Conservation (phyloP, 495 filamentous ascomycete species). For the Haplographium delicatum region DNA sequence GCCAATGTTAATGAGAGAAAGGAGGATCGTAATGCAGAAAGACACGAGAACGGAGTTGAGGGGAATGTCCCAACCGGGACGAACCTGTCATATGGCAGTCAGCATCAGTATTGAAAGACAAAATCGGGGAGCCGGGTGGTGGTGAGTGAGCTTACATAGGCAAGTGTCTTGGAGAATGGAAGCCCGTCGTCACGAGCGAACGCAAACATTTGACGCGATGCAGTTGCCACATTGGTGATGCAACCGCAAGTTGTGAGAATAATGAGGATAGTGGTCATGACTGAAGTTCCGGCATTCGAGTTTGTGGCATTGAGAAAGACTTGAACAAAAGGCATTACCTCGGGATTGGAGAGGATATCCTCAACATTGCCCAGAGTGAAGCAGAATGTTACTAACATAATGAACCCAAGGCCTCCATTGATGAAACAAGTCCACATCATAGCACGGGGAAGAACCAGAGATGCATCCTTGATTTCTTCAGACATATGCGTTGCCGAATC, state of each 20-base stretch:
- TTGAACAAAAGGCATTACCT: slow-evolving; percentile 42
- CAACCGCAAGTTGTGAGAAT: slow-evolving; percentile 35
- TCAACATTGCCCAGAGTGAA: slow-evolving; percentile 39
- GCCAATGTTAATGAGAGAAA: slow-evolving; percentile 58
- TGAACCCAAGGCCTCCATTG: slow-evolving; percentile 29
- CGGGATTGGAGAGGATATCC: slow-evolving; percentile 30
- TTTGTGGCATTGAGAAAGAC: slow-evolving; percentile 42
- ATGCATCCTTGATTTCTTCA: slow-evolving; percentile 45
- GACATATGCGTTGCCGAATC: slow-evolving; percentile 27
- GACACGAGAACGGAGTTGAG: slow-evolving; percentile 45
- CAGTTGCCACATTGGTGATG: slow-evolving; percentile 37
- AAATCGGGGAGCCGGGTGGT: not conserved
- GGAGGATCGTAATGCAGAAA: slow-evolving; percentile 43
- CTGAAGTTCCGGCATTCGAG: slow-evolving; percentile 34
- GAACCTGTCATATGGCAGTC: slow-evolving; percentile 23
- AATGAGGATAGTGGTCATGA: slow-evolving; percentile 41
- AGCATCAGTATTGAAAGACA: slow-evolving; percentile 12
- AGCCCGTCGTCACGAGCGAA: slow-evolving; percentile 49
- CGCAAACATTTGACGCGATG: slow-evolving; percentile 50
- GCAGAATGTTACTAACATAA: slow-evolving; percentile 41
- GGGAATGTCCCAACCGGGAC: slow-evolving; percentile 43
- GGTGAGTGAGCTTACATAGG: slow-evolving; percentile 37
- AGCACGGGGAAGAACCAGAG: slow-evolving; percentile 37
- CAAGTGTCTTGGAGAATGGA: slow-evolving; percentile 39
- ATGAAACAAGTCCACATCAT: slow-evolving; percentile 42